Percentiles rank a stretch among this genome's conserved stretches.
These are phyloP conservation scores for Leucaena leucocephala DNA, from an alignment of 306 rosid genomes.

Conservation along the genomic window DNA sequence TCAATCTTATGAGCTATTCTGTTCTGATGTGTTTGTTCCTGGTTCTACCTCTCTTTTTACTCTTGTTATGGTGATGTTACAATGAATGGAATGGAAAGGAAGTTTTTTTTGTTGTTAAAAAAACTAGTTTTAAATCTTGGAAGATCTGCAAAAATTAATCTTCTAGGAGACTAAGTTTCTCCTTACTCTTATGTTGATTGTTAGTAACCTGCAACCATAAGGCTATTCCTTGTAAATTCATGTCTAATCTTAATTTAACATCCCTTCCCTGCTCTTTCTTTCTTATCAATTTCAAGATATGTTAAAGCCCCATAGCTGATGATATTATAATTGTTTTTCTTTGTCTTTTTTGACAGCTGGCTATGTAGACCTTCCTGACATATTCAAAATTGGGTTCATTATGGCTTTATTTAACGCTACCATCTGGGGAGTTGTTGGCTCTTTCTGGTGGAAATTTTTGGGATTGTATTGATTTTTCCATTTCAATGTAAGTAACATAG, in stretches of 20 bases:
- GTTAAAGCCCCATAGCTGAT: slow-evolving; percentile 37
- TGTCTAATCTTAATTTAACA: background rate
- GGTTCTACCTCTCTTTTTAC: too few species aligned
- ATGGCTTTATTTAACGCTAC: too few species aligned
- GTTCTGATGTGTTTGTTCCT: too few species aligned
- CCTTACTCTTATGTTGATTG: slow-evolving; percentile 13
- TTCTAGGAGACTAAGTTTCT: background rate
- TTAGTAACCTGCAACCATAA: slow-evolving; percentile 17
- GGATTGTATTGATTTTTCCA: too few species aligned
- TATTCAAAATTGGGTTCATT: slow-evolving; percentile 46
- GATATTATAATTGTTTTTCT: slow-evolving; percentile 12
- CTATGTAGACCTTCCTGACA: slow-evolving; percentile 78
- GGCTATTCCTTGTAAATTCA: slow-evolving; percentile 26
- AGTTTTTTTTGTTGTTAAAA: too few species aligned
- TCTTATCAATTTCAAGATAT: background rate
- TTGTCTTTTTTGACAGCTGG: slow-evolving; percentile 67
- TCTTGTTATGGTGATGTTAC: too few species aligned
- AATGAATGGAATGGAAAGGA: too few species aligned
- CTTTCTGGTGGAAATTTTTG: too few species aligned
- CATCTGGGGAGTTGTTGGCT: too few species aligned
- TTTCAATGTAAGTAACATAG: too few species aligned
- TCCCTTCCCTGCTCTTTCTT: background rate
- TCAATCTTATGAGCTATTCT: background rate
- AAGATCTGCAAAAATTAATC: too few species aligned
- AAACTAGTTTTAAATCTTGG: too few species aligned